Conservation (phyloP, 2,329 filamentous ascomycete species). For the Colletotrichum eremochloae region DNA sequence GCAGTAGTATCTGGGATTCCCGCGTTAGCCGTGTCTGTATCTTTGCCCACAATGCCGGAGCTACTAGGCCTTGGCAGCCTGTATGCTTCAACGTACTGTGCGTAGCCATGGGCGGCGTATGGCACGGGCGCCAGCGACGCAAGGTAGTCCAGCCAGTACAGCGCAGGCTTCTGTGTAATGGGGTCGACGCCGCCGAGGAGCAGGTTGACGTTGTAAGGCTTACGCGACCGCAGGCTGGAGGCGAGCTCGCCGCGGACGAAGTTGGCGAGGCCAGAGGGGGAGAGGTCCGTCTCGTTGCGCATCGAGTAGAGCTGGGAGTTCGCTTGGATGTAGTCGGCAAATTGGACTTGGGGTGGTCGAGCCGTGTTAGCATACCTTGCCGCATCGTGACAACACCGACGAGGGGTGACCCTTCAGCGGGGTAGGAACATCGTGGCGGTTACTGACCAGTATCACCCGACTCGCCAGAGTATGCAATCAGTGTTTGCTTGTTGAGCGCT, state of each 20-base stretch:
- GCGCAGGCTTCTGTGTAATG: constrained; percentile 88
- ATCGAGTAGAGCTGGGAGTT: constrained; percentile 98
- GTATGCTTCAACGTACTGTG: constrained; percentile 75
- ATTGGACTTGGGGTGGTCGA: constrained; percentile 78
- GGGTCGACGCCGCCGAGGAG: constrained; percentile 94
- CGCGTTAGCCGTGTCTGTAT: constrained; percentile 44
- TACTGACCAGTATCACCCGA: constrained; percentile 89
- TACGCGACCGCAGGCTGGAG: constrained; percentile 88
- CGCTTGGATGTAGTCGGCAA: constrained; percentile 98
- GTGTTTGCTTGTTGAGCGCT: constrained; percentile 89
- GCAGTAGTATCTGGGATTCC: constrained; percentile 84
- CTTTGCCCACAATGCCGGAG: not conserved
- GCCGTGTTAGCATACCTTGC: constrained; percentile 35
- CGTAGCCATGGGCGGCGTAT: constrained; percentile 98
- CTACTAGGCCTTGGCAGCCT: constrained; percentile 37
- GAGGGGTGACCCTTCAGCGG: constrained; percentile 5
- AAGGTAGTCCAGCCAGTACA: constrained; percentile 99
- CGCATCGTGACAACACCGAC: constrained; percentile 4
- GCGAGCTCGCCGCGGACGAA: constrained; percentile 97
- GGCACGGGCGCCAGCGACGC: constrained; percentile 89
- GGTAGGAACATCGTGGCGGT: constrained; percentile 13
- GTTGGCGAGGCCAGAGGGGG: constrained; percentile 87
- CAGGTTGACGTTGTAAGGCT: constrained; percentile 97
- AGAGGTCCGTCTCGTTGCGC: constrained; percentile 95
- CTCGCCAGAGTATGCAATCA: constrained; percentile 96